Percentiles rank a stretch among this genome's conserved stretches.
Evolutionary conservation across 1,139 yeast genomes (phyloP).

Genomic region (Nakaseomyces bracarensis): DNA sequence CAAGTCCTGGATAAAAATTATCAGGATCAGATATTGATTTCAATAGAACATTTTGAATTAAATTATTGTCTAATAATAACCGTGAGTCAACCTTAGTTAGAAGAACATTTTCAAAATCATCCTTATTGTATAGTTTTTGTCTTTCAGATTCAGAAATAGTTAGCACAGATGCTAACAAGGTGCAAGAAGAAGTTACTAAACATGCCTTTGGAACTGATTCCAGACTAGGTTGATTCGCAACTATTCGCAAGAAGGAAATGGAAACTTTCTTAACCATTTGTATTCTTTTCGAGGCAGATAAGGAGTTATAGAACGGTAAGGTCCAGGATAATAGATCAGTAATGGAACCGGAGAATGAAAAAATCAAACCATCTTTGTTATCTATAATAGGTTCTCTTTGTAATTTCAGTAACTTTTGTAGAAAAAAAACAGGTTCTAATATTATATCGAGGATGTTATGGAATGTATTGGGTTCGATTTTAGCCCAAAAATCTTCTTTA

Average conservation of each 20-base stretch:
- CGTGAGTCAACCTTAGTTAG: slow-evolving; percentile 40
- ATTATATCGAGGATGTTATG: slow-evolving; percentile 50
- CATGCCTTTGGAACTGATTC: slow-evolving; percentile 30
- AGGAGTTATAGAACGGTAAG: slow-evolving; percentile 28
- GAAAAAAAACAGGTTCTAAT: slow-evolving; percentile 25
- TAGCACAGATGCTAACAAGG: slow-evolving; percentile 27
- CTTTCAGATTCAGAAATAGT: slow-evolving; percentile 27
- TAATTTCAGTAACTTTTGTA: slow-evolving; percentile 19
- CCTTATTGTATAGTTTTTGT: slow-evolving; percentile 21
- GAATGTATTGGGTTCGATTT: slow-evolving; percentile 43
- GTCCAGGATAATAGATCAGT: slow-evolving; percentile 33
- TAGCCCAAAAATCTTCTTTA: slow-evolving; percentile 43
- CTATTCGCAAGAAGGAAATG: slow-evolving; percentile 27
- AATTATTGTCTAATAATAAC: slow-evolving; percentile 32
- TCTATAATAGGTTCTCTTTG: slow-evolving; percentile 26
- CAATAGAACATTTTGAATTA: slow-evolving; percentile 35
- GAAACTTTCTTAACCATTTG: slow-evolving; percentile 33
- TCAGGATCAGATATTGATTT: slow-evolving; percentile 34
- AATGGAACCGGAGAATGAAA: slow-evolving; percentile 24
- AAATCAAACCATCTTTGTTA: slow-evolving; percentile 29
- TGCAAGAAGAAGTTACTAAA: slow-evolving; percentile 30
- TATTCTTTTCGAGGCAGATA: slow-evolving; percentile 28
- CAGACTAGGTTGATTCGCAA: slow-evolving; percentile 22
- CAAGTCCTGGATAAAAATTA: slow-evolving; percentile 30
- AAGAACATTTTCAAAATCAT: slow-evolving; percentile 34